Conservation (phyloP, 805 yeast genomes). For the Hanseniaspora valbyensis region DNA sequence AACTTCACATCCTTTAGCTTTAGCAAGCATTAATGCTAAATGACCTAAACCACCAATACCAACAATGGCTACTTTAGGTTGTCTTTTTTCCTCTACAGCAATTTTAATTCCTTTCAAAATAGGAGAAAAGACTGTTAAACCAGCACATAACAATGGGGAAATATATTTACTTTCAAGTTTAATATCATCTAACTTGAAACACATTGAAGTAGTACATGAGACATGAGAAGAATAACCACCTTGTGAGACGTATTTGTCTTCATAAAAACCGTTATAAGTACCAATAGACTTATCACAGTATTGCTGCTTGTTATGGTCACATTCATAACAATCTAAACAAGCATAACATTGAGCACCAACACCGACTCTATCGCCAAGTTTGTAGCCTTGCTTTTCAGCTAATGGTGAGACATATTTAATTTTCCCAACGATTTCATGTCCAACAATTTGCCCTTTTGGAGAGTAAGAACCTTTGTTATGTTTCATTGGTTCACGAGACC, state of each 20-base stretch:
- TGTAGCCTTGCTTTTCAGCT: conserved; percentile 29
- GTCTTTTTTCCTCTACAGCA: conserved; percentile 25
- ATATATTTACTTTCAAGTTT: conserved; percentile 32
- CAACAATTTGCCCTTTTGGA: conserved; percentile 27
- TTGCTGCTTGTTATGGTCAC: conserved; percentile 31
- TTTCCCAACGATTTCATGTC: conserved; percentile 26
- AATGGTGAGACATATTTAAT: conserved; percentile 23
- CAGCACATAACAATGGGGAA: conserved; percentile 50
- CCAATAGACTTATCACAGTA: conserved; percentile 29
- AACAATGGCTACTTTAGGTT: conserved; percentile 34
- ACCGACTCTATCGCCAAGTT: conserved; percentile 42
- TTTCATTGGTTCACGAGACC: conserved; percentile 35
- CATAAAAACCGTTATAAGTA: conserved; percentile 33
- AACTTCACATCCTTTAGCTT: conserved; percentile 43
- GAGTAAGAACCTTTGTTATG: conserved; percentile 24
- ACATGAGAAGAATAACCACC: conserved; percentile 45
- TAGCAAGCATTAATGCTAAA: conserved; percentile 38
- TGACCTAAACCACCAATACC: conserved; percentile 42
- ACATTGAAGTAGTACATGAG: conserved; percentile 36
- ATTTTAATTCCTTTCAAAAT: conserved; percentile 25
- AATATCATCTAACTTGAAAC: conserved; percentile 39
- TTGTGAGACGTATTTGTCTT: conserved; percentile 27
- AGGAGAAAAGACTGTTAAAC: conserved; percentile 45
- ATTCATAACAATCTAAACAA: conserved; percentile 34
- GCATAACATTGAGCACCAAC: conserved; percentile 37